Percentiles rank a stretch among this genome's conserved stretches.
Conservation (phyloP, 179 eudicot species). For the Beta lomatogona region DNA sequence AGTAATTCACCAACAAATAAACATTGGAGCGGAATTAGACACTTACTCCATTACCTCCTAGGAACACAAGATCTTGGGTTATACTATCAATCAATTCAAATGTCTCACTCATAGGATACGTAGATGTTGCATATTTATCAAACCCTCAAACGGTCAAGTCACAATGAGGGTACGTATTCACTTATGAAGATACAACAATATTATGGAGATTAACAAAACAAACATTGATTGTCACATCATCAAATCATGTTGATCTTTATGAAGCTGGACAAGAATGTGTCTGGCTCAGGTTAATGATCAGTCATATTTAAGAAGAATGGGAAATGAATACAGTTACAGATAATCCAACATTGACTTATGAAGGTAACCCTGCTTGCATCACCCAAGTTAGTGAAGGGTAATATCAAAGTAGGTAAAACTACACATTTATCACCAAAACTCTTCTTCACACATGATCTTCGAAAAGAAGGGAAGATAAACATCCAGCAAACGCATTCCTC, state of each 20-base stretch:
- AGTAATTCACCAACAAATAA: too few species aligned
- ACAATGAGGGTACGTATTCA: neutral
- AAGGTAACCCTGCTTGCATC: neutral
- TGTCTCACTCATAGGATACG: too few species aligned
- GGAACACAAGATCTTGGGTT: neutral
- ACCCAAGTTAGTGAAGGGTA: neutral
- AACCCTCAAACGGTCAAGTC: neutral
- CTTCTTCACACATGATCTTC: too few species aligned
- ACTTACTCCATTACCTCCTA: neutral
- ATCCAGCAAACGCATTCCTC: too few species aligned
- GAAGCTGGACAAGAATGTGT: neutral
- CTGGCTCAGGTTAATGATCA: neutral
- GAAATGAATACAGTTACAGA: neutral
- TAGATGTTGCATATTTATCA: too few species aligned
- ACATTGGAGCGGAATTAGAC: neutral
- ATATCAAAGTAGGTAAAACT: too few species aligned
- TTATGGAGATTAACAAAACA: neutral
- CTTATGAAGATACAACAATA: neutral
- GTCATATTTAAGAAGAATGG: neutral
- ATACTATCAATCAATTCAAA: too few species aligned
- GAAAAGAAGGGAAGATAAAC: too few species aligned
- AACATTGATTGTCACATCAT: neutral
- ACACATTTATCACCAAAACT: too few species aligned
- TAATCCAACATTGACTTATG: neutral
- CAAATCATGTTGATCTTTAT: neutral